Percentiles rank a stretch among this genome's conserved stretches.
phyloP scores from a whole-genome alignment of 129 eudicot species.

The Lactuca sativa region DNA sequence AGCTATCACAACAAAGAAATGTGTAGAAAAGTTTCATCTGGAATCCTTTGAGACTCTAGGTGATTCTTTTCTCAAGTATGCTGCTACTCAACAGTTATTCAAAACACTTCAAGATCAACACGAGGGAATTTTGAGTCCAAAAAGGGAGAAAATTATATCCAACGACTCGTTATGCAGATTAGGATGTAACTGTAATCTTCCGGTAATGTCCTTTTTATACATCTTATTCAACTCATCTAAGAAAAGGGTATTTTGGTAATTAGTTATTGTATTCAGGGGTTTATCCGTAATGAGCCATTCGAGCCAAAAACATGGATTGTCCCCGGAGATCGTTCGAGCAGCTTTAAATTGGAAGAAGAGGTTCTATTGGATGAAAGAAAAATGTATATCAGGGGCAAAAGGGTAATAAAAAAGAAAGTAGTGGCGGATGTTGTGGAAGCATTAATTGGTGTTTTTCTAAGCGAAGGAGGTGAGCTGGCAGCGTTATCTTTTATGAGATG shows the following conservation, averaged over 20 bases:
- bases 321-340: constrained; percentile 51
- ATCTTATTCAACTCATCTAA: background rate
- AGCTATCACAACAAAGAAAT: constrained; percentile 75
- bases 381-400: constrained; percentile 35
- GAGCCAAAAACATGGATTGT: constrained; percentile 75
- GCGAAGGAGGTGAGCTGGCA: constrained; percentile 69
- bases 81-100: constrained; percentile 71
- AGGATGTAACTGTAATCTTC: constrained; percentile 66
- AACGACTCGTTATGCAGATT: constrained; percentile 72
- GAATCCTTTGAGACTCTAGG: constrained; percentile 95
- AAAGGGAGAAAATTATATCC: constrained; percentile 48
- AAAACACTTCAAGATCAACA: constrained; percentile 51
- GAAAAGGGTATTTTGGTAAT: constrained; percentile 12
- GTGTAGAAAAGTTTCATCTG: constrained; percentile 67
- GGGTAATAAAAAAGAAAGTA: constrained; percentile 52
- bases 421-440: constrained; percentile 94
- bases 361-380: constrained; percentile 34
- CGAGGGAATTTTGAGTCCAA: constrained; percentile 67
- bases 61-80: constrained; percentile 83
- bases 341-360: constrained; percentile 36
- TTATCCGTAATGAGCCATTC: constrained; percentile 69
- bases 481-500: constrained; percentile 78
- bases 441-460: constrained; percentile 71
- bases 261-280: constrained; percentile 54
- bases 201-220: constrained; percentile 42